These are phyloP conservation scores for Aspergillus piperis DNA, from an alignment of 2,329 filamentous ascomycete genomes.

Conservation along the genomic window DNA sequence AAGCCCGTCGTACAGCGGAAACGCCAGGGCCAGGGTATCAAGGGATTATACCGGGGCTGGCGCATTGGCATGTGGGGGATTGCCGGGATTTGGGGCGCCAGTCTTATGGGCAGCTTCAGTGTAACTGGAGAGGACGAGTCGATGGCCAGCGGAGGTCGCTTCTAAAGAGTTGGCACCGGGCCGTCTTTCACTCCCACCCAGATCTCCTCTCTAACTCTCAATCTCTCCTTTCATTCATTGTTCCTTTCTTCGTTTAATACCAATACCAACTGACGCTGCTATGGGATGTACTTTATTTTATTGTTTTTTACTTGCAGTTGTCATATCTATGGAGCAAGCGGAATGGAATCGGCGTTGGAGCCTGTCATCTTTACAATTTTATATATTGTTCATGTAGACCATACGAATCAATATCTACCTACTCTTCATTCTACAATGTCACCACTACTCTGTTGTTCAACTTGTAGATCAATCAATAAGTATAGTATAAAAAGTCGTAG, in stretches of 20 bases:
- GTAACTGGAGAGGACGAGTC: conserved; percentile 40
- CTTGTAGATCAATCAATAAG: too few species aligned
- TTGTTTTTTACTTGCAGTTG: neutral
- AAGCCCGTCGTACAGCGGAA: conserved; percentile 43
- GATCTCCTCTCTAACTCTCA: conserved; percentile 1
- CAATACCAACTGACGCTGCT: conserved; percentile 11
- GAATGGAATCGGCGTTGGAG: neutral
- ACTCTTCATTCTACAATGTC: too few species aligned
- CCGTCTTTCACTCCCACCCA: neutral
- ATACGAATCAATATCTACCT: neutral
- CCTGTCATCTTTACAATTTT: neutral
- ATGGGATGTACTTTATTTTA: conserved; percentile 13
- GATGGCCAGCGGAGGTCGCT: conserved; percentile 34
- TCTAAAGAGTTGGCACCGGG: conserved; percentile 21
- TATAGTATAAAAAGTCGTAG: too few species aligned
- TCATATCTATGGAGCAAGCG: neutral
- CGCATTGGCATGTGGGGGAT: conserved; percentile 58
- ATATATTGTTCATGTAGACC: neutral
- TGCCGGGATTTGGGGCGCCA: conserved; percentile 57
- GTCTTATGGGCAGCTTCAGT: conserved; percentile 43
- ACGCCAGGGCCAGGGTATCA: conserved; percentile 56
- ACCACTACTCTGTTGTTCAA: too few species aligned
- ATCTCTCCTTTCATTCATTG: neutral
- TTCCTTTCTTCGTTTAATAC: conserved; percentile 9
- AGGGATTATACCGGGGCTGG: conserved; percentile 61